Conservation (phyloP, 108 stramenopile species). For the Nitzschia sp. region DNA sequence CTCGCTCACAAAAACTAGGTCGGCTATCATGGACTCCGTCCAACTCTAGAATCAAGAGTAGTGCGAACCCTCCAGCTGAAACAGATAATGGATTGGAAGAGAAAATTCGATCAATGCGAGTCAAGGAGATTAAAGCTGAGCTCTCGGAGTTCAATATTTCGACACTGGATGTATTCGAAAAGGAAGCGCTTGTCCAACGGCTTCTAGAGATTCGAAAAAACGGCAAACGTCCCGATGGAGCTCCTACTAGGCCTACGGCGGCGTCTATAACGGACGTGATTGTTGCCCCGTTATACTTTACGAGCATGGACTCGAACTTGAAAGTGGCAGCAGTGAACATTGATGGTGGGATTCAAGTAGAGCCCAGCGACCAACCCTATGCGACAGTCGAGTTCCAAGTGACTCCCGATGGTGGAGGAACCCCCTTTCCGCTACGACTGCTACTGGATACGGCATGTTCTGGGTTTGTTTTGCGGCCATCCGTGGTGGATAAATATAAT, state of each 20-base stretch:
- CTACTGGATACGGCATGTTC: conserved; percentile 84
- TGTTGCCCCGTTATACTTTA: conserved; percentile 31
- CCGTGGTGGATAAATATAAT: conserved; percentile 42
- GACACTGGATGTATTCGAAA: conserved; percentile 66
- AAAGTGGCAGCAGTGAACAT: conserved; percentile 45
- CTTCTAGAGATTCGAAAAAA: conserved; percentile 34
- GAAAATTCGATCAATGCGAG: conserved; percentile 50
- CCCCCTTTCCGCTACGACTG: conserved; percentile 38
- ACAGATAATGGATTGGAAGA: conserved; percentile 2
- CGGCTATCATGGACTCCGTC: too few species aligned
- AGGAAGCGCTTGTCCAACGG: conserved; percentile 76
- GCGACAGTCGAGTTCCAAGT: conserved; percentile 44
- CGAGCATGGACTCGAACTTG: conserved; percentile 38
- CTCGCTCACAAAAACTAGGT: too few species aligned
- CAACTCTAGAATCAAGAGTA: too few species aligned
- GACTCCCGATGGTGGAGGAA: conserved; percentile 16
- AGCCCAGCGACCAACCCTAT: conserved; percentile 53
- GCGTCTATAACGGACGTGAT: conserved; percentile 3
- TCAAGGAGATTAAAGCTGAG: conserved; percentile 67
- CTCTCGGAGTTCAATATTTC: conserved; percentile 42
- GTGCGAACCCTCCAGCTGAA: too few species aligned
- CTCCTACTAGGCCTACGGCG: neutral
- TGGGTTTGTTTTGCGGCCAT: conserved; percentile 67
- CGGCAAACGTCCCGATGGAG: neutral
- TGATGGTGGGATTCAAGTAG: conserved; percentile 38